These are phyloP conservation scores for Rosa chinensis DNA, from an alignment of 306 rosid species.

Conservation along the genomic window DNA sequence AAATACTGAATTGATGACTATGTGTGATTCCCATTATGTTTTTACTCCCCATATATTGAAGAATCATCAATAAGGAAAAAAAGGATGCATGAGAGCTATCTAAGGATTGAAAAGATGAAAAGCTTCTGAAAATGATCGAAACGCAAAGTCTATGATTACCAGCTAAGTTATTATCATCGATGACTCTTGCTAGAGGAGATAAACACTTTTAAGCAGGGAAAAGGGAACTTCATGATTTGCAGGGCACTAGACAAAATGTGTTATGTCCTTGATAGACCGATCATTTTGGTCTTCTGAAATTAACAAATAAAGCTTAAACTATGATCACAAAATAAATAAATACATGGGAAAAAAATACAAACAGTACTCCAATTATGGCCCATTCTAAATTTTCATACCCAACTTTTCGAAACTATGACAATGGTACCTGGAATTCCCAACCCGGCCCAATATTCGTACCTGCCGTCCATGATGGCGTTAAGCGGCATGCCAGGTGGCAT, in stretches of 20 bases:
- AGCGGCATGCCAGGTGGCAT: no score
- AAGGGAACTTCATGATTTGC: slow-evolving; percentile 18
- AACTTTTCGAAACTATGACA: no score
- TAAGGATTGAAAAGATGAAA: background rate
- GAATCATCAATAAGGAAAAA: no score
- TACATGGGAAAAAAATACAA: no score
- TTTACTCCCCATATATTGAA: background rate
- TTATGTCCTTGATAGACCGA: background rate
- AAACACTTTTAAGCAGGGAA: slow-evolving; percentile 17
- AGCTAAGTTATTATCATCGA: slow-evolving; percentile 2
- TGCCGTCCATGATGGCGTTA: no score
- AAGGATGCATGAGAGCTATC: background rate
- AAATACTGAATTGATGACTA: no score
- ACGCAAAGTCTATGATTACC: background rate
- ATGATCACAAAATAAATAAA: no score
- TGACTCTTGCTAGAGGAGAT: slow-evolving; percentile 11
- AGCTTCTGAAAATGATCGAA: background rate
- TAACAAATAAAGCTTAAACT: background rate
- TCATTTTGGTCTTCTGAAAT: background rate
- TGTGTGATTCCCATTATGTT: background rate
- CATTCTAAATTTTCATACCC: no score
- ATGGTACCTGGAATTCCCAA: no score
- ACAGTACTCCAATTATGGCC: no score
- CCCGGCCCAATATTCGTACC: no score
- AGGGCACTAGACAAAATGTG: background rate